Evolutionary conservation across 108 stramenopile species (phyloP).

Genomic region (Cylindrotheca closterium): DNA sequence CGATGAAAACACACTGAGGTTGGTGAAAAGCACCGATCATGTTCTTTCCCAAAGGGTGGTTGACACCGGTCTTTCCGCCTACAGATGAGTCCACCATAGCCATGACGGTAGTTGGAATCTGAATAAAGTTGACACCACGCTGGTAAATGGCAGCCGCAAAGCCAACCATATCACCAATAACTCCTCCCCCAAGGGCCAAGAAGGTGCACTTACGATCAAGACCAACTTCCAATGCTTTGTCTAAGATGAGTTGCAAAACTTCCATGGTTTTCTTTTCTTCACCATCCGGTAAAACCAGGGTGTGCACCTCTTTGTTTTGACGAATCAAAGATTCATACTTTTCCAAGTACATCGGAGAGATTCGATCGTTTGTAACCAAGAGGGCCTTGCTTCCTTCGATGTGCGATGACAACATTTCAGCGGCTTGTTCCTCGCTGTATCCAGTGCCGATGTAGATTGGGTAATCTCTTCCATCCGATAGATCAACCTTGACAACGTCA

Average conservation of each 20-base stretch:
- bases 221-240: slow-evolving; percentile 68
- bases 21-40: slow-evolving; percentile 99
- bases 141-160: slow-evolving; percentile 97
- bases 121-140: slow-evolving; percentile 95
- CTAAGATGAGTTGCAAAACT: slow-evolving; percentile 60
- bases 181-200: slow-evolving; percentile 96
- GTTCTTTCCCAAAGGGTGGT: slow-evolving; percentile 97
- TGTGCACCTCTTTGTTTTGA: slow-evolving; percentile 48
- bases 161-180: slow-evolving; percentile 98
- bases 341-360: slow-evolving; percentile 78
- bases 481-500: slow-evolving; percentile 79
- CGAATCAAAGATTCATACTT: slow-evolving; percentile 53
- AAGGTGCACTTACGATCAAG: slow-evolving; percentile 91
- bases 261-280: slow-evolving; percentile 82
- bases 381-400: slow-evolving; percentile 57
- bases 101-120: slow-evolving; percentile 98
- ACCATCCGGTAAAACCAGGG: slow-evolving; percentile 82
- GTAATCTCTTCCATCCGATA: slow-evolving; percentile 78
- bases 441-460: slow-evolving; percentile 87
- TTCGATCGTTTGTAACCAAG: slow-evolving; percentile 78
- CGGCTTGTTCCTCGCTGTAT: slow-evolving; percentile 55
- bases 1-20: slow-evolving; percentile 92
- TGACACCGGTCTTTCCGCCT: slow-evolving; percentile 98
- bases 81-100: slow-evolving; percentile 98
- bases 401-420: slow-evolving; percentile 52